Conservation (phyloP, 2,329 filamentous ascomycete genomes). For the Cladorrhinum sp. region DNA sequence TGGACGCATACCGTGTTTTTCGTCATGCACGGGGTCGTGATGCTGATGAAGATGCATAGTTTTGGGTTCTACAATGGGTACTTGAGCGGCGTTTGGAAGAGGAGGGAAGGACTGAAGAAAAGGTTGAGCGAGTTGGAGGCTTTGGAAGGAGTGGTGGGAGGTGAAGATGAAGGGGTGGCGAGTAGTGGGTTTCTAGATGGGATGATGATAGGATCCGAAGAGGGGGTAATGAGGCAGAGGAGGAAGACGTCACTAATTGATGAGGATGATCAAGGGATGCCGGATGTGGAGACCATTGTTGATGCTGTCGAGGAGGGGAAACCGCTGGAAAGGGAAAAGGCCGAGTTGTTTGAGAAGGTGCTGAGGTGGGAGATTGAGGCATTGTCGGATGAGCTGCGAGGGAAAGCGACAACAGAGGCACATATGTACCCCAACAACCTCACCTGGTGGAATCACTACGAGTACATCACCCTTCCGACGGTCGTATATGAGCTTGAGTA, state of each 20-base stretch:
- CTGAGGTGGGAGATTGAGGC: conserved; percentile 66
- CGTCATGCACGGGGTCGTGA: conserved; percentile 68
- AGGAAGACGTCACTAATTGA: conserved; percentile 36
- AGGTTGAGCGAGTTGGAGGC: conserved; percentile 57
- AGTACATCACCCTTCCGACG: conserved; percentile 73
- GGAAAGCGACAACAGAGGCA: conserved; percentile 51
- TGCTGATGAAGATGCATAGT: conserved; percentile 82
- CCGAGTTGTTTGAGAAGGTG: conserved; percentile 61
- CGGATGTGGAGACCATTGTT: conserved; percentile 60
- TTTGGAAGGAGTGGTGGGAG: conserved; percentile 28
- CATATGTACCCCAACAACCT: conserved; percentile 68
- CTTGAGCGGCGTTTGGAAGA: conserved; percentile 58
- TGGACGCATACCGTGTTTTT: conserved; percentile 82
- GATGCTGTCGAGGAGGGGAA: conserved; percentile 59
- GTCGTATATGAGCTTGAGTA: conserved; percentile 79
- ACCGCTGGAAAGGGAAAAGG: conserved; percentile 60
- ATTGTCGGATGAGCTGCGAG: conserved; percentile 62
- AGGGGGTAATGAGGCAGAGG: conserved; percentile 34
- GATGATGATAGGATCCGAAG: not conserved
- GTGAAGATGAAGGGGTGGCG: not conserved
- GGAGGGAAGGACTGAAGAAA: conserved; percentile 41
- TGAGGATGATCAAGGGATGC: conserved; percentile 22
- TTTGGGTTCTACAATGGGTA: conserved; percentile 79
- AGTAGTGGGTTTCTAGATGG: not conserved
- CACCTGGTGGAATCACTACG: conserved; percentile 61